Evolutionary conservation across 305 asterid genomes (phyloP), one percentile per base, ranked within the genome.

Genomic region (Fraxinus velutina): DNA sequence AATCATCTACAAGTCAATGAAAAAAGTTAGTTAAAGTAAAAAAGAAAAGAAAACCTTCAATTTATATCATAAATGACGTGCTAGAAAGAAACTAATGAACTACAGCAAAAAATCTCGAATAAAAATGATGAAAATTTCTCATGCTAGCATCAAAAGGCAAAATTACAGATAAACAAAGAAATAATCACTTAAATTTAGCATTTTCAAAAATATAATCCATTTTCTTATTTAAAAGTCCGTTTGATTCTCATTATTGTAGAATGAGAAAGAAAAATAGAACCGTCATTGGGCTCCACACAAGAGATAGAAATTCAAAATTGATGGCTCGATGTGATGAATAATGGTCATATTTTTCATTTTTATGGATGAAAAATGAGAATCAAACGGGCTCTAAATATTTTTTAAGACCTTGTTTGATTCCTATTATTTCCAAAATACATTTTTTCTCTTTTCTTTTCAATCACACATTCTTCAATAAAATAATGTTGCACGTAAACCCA

Each of bases 1-100:
- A 78, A 91, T 91, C 10, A 93, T 87, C 98, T 95, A 83, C 84
- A 85, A 13, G 79, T 24, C 66, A 19, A 42, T 4, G 21, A 80
- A 77, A 80, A 62, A 52, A 5, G 64, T 82, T 66, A 78, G 34
- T 64, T 64, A 22, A 66, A 4, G 37, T 24, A 66, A 66, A 21
- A 66, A 66, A 27, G 24, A 21, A 66, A 66, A 66, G 19, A 66
- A 24, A 66, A 66, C 73, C 24, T 66, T 24, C 73, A 66, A 66
- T 13, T 19, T 57, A 19, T 19, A 66, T 10, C 71, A 66, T 66
- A 10, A 27, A 66, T 27, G 42, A 36, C 0, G 9, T 36, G 42
- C 42, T 6, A 36, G 42, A 36, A 36, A 36, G 42, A 36, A 36
- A 36, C 42, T 36, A 36, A 36, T 36, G 32, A 21, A 57, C 30